Evolutionary conservation across 1,284 basidiomycete genomes (phyloP).

Genomic region (Cystobasidium pallidum): DNA sequence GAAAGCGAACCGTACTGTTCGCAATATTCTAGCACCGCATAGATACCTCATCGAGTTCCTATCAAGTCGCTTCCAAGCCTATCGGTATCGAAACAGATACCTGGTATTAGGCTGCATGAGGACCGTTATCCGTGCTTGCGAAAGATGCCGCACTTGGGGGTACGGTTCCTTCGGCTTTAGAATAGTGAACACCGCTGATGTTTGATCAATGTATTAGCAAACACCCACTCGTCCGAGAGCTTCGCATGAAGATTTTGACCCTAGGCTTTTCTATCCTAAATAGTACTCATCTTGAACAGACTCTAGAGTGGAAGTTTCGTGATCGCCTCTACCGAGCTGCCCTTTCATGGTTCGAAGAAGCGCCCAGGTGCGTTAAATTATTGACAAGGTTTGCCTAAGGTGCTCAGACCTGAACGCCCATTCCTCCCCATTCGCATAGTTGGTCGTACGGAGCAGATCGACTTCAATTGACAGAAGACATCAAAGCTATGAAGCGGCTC

Average conservation of each 20-base stretch:
- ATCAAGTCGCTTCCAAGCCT: slow-evolving; percentile 90
- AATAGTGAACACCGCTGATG: background rate
- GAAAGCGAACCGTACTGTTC: slow-evolving; percentile 70
- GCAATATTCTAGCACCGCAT: slow-evolving; percentile 79
- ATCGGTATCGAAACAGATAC: slow-evolving; percentile 80
- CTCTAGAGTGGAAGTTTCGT: slow-evolving; percentile 77
- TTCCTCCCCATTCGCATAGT: slow-evolving; percentile 58
- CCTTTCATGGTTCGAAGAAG: slow-evolving; percentile 88
- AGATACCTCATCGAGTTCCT: slow-evolving; percentile 82
- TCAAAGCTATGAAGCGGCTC: slow-evolving; percentile 76
- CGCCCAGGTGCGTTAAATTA: slow-evolving; percentile 61
- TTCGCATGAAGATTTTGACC: slow-evolving; percentile 82
- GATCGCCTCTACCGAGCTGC: slow-evolving; percentile 77
- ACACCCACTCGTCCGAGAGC: slow-evolving; percentile 86
- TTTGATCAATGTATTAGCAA: slow-evolving; percentile 63
- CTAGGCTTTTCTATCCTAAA: slow-evolving; percentile 93
- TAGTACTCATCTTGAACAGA: slow-evolving; percentile 81
- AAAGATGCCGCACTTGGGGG: slow-evolving; percentile 73
- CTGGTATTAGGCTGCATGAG: slow-evolving; percentile 85
- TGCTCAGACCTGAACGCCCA: slow-evolving; percentile 1
- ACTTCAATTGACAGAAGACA: slow-evolving; percentile 83
- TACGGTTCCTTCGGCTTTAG: slow-evolving; percentile 54
- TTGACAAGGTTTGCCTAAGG: slow-evolving; percentile 63
- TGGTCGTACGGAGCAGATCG: slow-evolving; percentile 95
- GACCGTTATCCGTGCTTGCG: slow-evolving; percentile 75